Evolutionary conservation across 441 rosid species (phyloP).

Genomic region (Pelargonium fulgidum): DNA sequence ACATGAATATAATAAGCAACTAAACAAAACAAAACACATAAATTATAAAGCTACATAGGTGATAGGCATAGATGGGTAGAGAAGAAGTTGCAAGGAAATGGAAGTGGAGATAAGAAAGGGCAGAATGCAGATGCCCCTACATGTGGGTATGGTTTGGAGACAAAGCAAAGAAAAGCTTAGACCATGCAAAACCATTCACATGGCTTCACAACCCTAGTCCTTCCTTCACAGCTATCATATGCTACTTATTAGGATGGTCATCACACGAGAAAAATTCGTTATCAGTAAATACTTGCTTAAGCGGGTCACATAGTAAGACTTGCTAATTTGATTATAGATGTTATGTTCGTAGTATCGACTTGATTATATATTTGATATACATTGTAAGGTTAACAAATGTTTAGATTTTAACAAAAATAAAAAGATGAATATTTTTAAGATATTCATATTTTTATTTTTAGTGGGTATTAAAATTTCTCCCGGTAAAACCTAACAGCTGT

Average conservation of each 20-base stretch:
- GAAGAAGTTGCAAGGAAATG: slow-evolving; percentile 29
- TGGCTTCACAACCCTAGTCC: slow-evolving; percentile 33
- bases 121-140: slow-evolving; percentile 50
- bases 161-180: slow-evolving; percentile 43
- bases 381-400: no score
- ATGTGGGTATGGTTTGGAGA: slow-evolving; percentile 61
- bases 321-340: no score
- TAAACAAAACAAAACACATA: not conserved
- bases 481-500: slow-evolving; percentile 2
- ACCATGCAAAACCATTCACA: slow-evolving; percentile 51
- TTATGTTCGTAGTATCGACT: no score
- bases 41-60: not conserved
- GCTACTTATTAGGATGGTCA: no score
- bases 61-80: not conserved
- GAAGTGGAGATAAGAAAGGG: slow-evolving; percentile 13
- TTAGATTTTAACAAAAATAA: no score
- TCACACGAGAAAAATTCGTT: no score
- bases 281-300: no score
- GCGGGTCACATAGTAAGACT: no score
- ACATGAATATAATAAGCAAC: not conserved
- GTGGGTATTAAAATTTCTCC: not conserved
- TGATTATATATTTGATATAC: no score
- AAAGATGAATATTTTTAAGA: no score
- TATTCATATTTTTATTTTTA: no score
- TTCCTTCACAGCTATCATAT: no score